Evolutionary conservation across 73 alveolate species (phyloP).

Genomic region (Tetrahymena thermophila): DNA sequence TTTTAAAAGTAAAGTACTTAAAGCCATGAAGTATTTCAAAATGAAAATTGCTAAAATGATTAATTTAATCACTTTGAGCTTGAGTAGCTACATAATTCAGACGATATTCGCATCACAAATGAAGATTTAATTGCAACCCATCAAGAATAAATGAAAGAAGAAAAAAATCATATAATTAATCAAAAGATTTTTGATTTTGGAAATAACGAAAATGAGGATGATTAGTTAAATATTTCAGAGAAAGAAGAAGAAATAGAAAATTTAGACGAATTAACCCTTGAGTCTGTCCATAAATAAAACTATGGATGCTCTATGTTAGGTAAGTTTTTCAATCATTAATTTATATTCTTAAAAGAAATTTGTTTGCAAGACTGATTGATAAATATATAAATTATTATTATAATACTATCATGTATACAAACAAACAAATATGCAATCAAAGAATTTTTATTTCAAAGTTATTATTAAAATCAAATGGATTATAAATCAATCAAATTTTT

Average conservation of each 20-base stretch:
- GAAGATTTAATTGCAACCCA: neutral
- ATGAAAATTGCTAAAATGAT: neutral
- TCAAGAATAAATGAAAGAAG: neutral
- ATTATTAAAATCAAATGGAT: neutral
- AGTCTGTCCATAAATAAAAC: neutral
- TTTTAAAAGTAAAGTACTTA: neutral
- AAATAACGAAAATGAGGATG: neutral
- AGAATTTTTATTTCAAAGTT: too few relatives aligned
- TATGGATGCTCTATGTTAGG: neutral
- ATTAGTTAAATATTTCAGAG: neutral
- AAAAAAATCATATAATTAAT: neutral
- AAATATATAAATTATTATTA: too few relatives aligned
- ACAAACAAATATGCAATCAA: neutral
- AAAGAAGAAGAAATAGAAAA: neutral
- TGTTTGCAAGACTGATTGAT: neutral
- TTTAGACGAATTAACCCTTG: neutral
- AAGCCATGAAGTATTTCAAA: neutral
- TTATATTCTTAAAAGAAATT: neutral
- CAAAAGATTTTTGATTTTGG: neutral
- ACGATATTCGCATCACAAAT: neutral
- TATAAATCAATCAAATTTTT: neutral
- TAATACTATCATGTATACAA: too few relatives aligned
- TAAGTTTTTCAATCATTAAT: neutral
- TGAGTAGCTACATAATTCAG: neutral
- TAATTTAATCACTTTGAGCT: neutral